These are phyloP conservation scores for Ambrosia trifida DNA, from an alignment of 129 eudicot species.

Conservation along the genomic window DNA sequence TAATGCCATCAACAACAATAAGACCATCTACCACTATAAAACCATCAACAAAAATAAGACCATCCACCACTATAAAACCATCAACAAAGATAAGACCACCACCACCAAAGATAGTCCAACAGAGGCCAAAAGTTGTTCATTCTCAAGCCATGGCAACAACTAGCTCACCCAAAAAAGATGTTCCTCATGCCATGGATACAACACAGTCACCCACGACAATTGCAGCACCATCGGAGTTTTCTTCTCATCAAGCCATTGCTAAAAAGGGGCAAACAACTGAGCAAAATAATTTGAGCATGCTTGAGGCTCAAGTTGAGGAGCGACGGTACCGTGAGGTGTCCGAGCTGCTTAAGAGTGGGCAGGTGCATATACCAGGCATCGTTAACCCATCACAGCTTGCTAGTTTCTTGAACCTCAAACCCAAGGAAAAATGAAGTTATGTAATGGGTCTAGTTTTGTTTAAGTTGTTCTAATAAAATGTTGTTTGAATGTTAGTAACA, in stretches of 20 bases:
- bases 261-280: background rate
- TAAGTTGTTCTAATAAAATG: too few species aligned
- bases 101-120: slow-evolving; percentile 32
- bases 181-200: background rate
- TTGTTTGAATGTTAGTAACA: background rate
- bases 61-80: background rate
- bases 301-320: slow-evolving; percentile 23
- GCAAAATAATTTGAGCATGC: background rate
- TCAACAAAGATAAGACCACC: slow-evolving; percentile 20
- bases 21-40: background rate
- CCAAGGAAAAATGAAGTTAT: background rate
- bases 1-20: slow-evolving; percentile 34
- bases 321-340: slow-evolving; percentile 39
- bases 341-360: slow-evolving; percentile 42
- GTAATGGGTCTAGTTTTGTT: too few species aligned
- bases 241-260: background rate
- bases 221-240: background rate
- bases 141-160: slow-evolving; percentile 3
- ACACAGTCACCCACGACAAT: background rate
- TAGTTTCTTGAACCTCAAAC: slow-evolving; percentile 32
- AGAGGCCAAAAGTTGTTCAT: background rate
- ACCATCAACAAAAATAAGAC: slow-evolving; percentile 18
- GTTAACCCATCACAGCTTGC: slow-evolving; percentile 58
- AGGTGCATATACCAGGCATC: slow-evolving; percentile 45
- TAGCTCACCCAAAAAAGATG: slow-evolving; percentile 15